phyloP scores from a whole-genome alignment of 228 moss, liverwort and hornwort genomes.

The Sphagnum magellanicum region DNA sequence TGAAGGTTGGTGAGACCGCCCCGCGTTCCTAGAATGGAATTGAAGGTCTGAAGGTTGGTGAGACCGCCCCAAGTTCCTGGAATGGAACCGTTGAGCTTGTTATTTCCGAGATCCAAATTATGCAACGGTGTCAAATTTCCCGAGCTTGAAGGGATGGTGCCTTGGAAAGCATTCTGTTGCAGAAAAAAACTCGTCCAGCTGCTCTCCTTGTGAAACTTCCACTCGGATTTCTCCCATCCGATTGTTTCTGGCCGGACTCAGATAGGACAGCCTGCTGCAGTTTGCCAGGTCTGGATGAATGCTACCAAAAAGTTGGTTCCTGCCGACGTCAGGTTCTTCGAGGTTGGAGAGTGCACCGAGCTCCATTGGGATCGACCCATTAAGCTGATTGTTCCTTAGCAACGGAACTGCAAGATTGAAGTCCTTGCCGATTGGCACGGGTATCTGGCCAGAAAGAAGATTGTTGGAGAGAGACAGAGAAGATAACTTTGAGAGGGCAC shows the following conservation, averaged over 20 bases:
- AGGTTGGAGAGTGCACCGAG: constrained; percentile 44
- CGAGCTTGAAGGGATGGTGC: constrained; percentile 35
- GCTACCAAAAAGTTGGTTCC: constrained; percentile 36
- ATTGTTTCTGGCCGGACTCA: constrained; percentile 47
- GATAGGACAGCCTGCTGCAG: constrained; percentile 22
- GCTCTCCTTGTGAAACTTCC: constrained; percentile 31
- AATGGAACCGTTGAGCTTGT: constrained; percentile 43
- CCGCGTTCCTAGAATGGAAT: no score
- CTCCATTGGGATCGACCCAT: constrained; percentile 37
- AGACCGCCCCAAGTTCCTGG: no score
- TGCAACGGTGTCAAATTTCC: constrained; percentile 30
- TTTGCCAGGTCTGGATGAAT: constrained; percentile 35
- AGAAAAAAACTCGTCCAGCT: constrained; percentile 27
- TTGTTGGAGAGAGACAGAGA: no score
- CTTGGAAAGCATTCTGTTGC: constrained; percentile 34
- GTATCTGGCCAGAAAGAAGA: constrained; percentile 1
- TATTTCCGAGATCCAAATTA: constrained; percentile 43
- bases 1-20: no score
- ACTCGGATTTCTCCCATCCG: constrained; percentile 41
- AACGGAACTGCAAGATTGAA: constrained; percentile 31
- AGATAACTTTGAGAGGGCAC: no score
- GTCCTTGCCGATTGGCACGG: constrained; percentile 31
- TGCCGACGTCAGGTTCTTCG: constrained; percentile 46
- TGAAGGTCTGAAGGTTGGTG: no score
- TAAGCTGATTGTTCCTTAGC: constrained; percentile 36